Evolutionary conservation across 257 asterid genomes (phyloP).

Genomic region (Leonotis leonurus): DNA sequence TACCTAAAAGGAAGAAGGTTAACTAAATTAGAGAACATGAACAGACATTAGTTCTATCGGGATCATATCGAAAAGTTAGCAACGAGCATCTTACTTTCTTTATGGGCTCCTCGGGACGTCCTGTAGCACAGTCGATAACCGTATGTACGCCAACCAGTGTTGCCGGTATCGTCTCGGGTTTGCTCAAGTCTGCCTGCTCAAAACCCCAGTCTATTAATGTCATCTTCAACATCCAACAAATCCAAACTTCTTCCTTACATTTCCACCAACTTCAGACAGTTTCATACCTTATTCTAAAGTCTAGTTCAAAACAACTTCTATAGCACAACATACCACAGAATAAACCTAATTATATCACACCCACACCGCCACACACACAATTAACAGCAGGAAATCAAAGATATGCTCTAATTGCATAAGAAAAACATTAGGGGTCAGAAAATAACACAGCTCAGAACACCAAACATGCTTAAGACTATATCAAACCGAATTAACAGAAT

Average conservation of each 20-base stretch:
- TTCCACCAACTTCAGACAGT: neutral
- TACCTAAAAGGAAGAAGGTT: conserved; percentile 56
- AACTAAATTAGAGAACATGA: conserved; percentile 24
- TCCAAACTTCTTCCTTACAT: neutral
- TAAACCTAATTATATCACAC: too few species aligned
- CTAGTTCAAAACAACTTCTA: too few species aligned
- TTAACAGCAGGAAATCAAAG: too few species aligned
- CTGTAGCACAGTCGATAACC: conserved; percentile 96
- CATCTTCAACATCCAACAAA: conserved; percentile 3
- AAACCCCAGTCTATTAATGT: conserved; percentile 12
- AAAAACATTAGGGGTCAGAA: too few species aligned
- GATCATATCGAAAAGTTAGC: neutral
- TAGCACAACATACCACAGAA: too few species aligned
- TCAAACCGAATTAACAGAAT: too few species aligned
- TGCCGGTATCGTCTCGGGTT: conserved; percentile 94
- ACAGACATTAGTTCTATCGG: too few species aligned
- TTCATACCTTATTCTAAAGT: too few species aligned
- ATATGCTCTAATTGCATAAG: too few species aligned
- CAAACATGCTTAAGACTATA: too few species aligned
- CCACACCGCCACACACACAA: too few species aligned
- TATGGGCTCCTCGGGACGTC: conserved; percentile 97
- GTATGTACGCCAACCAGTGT: conserved; percentile 93
- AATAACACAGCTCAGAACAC: too few species aligned
- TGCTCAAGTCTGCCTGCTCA: conserved; percentile 92
- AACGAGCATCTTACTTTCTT: conserved; percentile 67